Conservation (phyloP, 768 basidiomycete species). For the Boletus rex-veris region DNA sequence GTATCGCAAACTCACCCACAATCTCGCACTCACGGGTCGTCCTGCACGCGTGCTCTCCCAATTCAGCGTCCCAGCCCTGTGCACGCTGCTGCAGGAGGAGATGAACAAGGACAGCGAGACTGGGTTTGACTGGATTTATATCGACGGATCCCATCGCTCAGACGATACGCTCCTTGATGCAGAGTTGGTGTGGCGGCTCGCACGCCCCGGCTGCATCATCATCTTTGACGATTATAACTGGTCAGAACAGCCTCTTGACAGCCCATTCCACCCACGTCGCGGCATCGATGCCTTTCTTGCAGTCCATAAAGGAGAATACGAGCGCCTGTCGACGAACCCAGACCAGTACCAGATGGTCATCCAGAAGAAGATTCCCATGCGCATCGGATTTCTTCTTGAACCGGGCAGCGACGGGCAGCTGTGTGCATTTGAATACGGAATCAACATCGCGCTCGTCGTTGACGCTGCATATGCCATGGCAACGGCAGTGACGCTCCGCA, state of each 20-base stretch:
- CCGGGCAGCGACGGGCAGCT: background rate
- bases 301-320: slow-evolving; percentile 50
- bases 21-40: slow-evolving; percentile 44
- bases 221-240: slow-evolving; percentile 61
- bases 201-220: slow-evolving; percentile 46
- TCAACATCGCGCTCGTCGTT: slow-evolving; percentile 44
- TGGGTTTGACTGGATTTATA: slow-evolving; percentile 58
- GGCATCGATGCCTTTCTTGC: slow-evolving; percentile 54
- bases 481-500: slow-evolving; percentile 46
- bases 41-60: slow-evolving; percentile 44
- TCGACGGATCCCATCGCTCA: slow-evolving; percentile 58
- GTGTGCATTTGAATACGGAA: slow-evolving; percentile 40
- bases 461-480: slow-evolving; percentile 46
- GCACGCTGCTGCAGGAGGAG: slow-evolving; percentile 46
- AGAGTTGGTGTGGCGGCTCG: slow-evolving; percentile 55
- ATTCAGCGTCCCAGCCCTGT: slow-evolving; percentile 53
- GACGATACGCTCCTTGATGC: slow-evolving; percentile 61
- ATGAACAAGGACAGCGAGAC: slow-evolving; percentile 25
- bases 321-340: slow-evolving; percentile 33
- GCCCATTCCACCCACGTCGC: slow-evolving; percentile 51
- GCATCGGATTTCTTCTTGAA: slow-evolving; percentile 45
- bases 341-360: slow-evolving; percentile 52
- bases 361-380: slow-evolving; percentile 47
- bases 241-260: slow-evolving; percentile 45
- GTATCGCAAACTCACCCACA: slow-evolving; percentile 42